Percentiles rank a stretch among this genome's conserved stretches.
phyloP scores from a whole-genome alignment of 345 rosid species.

The Eucalyptus cloeziana region DNA sequence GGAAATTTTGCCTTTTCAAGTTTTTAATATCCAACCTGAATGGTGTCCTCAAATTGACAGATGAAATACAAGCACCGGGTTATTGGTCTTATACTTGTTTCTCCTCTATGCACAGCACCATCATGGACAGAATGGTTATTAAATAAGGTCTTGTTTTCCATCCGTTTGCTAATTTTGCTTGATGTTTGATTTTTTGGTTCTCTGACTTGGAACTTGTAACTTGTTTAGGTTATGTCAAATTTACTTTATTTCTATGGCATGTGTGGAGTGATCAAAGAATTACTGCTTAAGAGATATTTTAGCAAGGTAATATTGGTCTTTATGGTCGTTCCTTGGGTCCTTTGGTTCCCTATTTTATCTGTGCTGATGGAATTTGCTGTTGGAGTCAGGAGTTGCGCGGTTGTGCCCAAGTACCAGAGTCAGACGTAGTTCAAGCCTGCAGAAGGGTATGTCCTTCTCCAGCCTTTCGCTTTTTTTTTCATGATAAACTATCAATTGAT shows the following conservation, averaged over 20 bases:
- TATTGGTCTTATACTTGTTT: constrained; percentile 80
- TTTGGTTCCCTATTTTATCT: not conserved
- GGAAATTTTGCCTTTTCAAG: not conserved
- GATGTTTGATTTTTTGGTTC: not conserved
- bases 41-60: constrained; percentile 20
- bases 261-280: constrained; percentile 86
- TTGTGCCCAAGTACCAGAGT: constrained; percentile 66
- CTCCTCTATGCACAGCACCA: constrained; percentile 89
- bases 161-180: not conserved
- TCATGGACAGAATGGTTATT: constrained; percentile 95
- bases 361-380: not conserved
- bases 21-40: not conserved
- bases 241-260: constrained; percentile 87
- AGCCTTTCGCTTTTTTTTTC: not conserved
- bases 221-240: constrained; percentile 67
- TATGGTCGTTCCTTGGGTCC: not conserved
- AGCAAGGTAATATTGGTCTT: constrained; percentile 56
- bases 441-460: constrained; percentile 46
- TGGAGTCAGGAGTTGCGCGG: constrained; percentile 73
- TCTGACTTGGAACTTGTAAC: not conserved
- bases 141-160: constrained; percentile 47
- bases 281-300: constrained; percentile 77
- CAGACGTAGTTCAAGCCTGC: constrained; percentile 72
- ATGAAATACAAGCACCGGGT: constrained; percentile 87
- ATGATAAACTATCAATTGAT: not conserved